Conservation (phyloP, 1,284 basidiomycete genomes). For the Fistulinella staudtii region DNA sequence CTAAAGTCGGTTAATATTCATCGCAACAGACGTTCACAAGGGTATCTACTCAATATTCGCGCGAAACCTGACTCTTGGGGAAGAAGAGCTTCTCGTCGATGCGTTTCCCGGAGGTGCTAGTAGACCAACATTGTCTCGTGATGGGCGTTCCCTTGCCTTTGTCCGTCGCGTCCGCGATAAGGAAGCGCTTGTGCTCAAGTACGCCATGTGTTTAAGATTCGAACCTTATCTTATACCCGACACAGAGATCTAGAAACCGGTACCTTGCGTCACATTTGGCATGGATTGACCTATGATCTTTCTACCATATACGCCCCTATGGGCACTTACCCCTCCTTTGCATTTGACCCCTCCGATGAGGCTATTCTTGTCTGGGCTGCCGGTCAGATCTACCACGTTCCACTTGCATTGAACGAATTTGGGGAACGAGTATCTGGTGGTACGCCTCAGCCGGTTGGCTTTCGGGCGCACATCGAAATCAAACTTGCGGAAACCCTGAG, state of each 20-base stretch:
- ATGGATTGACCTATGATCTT: slow-evolving; percentile 65
- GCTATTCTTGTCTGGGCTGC: slow-evolving; percentile 70
- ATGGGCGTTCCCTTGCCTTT: slow-evolving; percentile 65
- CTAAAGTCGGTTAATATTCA: background rate
- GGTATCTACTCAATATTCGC: slow-evolving; percentile 70
- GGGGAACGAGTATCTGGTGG: slow-evolving; percentile 48
- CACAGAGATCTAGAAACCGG: slow-evolving; percentile 64
- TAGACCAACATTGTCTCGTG: slow-evolving; percentile 67
- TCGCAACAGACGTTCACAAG: slow-evolving; percentile 52
- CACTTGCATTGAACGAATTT: slow-evolving; percentile 45
- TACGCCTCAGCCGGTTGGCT: slow-evolving; percentile 48
- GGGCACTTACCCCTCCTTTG: slow-evolving; percentile 72
- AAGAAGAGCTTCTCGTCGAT: slow-evolving; percentile 49
- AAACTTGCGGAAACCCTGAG: slow-evolving; percentile 57
- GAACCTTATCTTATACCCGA: background rate
- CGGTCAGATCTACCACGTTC: slow-evolving; percentile 61
- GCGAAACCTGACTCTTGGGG: slow-evolving; percentile 54
- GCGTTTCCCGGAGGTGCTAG: slow-evolving; percentile 64
- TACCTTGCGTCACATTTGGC: slow-evolving; percentile 60
- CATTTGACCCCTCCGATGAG: slow-evolving; percentile 52
- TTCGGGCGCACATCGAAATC: slow-evolving; percentile 59
- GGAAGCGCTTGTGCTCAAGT: slow-evolving; percentile 67
- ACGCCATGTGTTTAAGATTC: slow-evolving; percentile 18
- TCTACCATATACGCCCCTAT: slow-evolving; percentile 62
- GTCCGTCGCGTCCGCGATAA: slow-evolving; percentile 70